Conservation (phyloP, 495 filamentous ascomycete species). For the Endocarpon pusillum region DNA sequence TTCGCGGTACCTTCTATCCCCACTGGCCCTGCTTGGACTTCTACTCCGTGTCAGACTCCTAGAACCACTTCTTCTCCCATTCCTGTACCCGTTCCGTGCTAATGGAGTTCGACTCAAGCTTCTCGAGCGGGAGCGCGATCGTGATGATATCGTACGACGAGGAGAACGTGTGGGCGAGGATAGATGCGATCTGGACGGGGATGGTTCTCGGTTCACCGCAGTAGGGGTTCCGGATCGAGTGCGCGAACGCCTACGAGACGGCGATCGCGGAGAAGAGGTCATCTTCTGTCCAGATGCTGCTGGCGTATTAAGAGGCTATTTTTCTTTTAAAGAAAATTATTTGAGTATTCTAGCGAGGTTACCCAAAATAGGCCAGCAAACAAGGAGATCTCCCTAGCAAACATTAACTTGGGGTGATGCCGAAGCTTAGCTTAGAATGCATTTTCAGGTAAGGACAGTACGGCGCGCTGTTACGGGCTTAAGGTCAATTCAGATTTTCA, state of each 20-base stretch:
- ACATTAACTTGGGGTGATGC: too few relatives aligned
- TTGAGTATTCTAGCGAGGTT: too few relatives aligned
- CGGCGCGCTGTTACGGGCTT: too few relatives aligned
- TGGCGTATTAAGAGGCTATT: too few relatives aligned
- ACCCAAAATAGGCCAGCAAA: too few relatives aligned
- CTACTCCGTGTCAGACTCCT: not conserved
- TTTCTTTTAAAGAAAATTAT: too few relatives aligned
- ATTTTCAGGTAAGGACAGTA: too few relatives aligned
- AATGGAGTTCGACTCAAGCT: not conserved
- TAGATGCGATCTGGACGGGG: not conserved
- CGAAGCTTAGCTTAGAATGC: too few relatives aligned
- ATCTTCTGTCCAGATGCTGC: not conserved
- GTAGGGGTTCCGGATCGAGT: slow-evolving; percentile 1
- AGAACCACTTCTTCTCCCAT: not conserved
- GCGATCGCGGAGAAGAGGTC: not conserved
- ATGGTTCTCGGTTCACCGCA: not conserved
- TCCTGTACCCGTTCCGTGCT: not conserved
- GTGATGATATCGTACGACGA: not conserved
- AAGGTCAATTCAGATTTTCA: too few relatives aligned
- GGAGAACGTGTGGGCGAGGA: not conserved
- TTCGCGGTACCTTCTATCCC: not conserved
- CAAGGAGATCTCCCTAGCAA: too few relatives aligned
- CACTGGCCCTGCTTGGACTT: slow-evolving; percentile 1
- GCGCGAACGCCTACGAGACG: slow-evolving; percentile 1
- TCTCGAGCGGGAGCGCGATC: not conserved